Evolutionary conservation across 768 basidiomycete genomes (phyloP).

Genomic region (Trametes maxima): DNA sequence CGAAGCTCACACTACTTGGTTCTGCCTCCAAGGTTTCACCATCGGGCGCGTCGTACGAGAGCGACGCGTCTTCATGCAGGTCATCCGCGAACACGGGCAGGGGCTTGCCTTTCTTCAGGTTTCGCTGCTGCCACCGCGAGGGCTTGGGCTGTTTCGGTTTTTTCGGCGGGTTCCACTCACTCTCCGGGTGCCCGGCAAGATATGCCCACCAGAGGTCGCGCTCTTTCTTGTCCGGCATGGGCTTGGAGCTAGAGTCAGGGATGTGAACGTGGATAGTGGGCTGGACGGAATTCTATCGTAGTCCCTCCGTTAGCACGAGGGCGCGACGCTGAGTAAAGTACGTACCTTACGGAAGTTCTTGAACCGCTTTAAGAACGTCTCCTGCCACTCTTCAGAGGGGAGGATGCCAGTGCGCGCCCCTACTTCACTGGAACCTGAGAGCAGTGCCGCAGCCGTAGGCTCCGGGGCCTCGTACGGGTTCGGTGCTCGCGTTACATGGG

Average conservation of each 20-base stretch:
- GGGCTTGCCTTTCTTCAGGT: constrained; percentile 24
- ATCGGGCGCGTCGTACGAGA: constrained; percentile 17
- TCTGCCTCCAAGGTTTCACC: constrained; percentile 15
- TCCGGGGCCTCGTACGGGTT: constrained; percentile 66
- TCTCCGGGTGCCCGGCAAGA: constrained; percentile 65
- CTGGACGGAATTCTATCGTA: constrained; percentile 63
- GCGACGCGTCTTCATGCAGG: constrained; percentile 8
- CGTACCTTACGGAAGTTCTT: constrained; percentile 66
- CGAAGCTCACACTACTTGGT: constrained; percentile 36
- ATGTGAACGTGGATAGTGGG: constrained; percentile 53
- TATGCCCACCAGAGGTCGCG: constrained; percentile 83
- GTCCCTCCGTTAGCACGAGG: neutral
- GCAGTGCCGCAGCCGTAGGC: constrained; percentile 19
- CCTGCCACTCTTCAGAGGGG: constrained; percentile 71
- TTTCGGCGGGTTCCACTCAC: constrained; percentile 64
- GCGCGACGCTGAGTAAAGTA: neutral
- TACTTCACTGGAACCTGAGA: constrained; percentile 24
- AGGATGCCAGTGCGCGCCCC: constrained; percentile 33
- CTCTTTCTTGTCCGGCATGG: constrained; percentile 71
- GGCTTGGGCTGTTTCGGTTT: constrained; percentile 33
- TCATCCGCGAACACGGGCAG: constrained; percentile 44
- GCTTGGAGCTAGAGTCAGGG: constrained; percentile 35
- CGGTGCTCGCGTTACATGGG: constrained; percentile 60
- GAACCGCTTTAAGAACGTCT: constrained; percentile 58
- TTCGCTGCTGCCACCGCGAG: constrained; percentile 19